Conservation (phyloP, 2,329 filamentous ascomycete species). For the Verticillium nubilum region DNA sequence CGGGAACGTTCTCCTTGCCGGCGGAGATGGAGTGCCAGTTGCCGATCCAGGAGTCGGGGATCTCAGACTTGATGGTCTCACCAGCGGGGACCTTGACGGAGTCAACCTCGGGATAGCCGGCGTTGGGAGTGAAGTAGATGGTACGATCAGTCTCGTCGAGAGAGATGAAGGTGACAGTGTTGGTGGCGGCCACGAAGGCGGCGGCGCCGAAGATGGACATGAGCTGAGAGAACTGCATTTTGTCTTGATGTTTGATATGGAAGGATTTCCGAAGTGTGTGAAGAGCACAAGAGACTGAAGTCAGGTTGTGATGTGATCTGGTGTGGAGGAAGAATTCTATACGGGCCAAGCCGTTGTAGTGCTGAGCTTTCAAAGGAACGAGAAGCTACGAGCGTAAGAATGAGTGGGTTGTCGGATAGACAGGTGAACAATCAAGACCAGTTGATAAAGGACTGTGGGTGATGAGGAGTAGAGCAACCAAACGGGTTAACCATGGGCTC, state of each 20-base stretch:
- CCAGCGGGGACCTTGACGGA: constrained; percentile 33
- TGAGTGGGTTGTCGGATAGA: constrained; percentile 8
- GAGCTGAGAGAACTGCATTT: constrained; percentile 48
- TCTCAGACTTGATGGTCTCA: constrained; percentile 31
- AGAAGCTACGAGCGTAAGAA: constrained; percentile 8
- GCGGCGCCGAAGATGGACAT: constrained; percentile 36
- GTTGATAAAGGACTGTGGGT: constrained; percentile 10
- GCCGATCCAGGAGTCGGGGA: constrained; percentile 40
- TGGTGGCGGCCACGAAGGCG: constrained; percentile 34
- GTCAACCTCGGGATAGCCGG: constrained; percentile 26
- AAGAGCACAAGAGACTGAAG: neutral
- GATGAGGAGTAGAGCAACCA: neutral
- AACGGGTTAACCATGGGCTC: neutral
- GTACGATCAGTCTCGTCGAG: constrained; percentile 46
- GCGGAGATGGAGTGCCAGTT: constrained; percentile 46
- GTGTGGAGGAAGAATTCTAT: constrained; percentile 1
- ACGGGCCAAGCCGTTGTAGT: constrained; percentile 2
- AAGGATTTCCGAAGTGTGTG: constrained; percentile 1
- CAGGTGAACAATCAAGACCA: constrained; percentile 8
- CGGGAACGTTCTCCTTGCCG: constrained; percentile 33
- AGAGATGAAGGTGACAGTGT: constrained; percentile 52
- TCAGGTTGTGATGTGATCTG: neutral
- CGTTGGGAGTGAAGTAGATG: constrained; percentile 44
- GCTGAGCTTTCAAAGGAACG: constrained; percentile 11
- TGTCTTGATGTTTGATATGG: constrained; percentile 22